phyloP scores from a whole-genome alignment of 192 early-diverging fungal genomes.

The Backusella liffmaniae region DNA sequence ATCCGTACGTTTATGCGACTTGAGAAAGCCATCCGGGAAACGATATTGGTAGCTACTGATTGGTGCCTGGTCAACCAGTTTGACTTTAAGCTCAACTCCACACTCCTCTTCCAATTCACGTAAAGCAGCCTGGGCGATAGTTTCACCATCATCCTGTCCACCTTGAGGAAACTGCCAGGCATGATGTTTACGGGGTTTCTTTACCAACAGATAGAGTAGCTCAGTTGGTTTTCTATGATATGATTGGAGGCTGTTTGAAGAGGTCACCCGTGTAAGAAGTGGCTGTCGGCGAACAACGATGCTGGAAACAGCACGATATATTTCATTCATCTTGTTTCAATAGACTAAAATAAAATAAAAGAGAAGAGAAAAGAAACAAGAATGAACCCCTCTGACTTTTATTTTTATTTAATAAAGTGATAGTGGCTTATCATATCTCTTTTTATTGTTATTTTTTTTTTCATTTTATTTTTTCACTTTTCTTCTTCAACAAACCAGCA shows the following conservation, averaged over 20 bases:
- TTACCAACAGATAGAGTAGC: conserved; percentile 74
- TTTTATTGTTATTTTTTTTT: background rate
- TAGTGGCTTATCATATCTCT: conserved; percentile 1
- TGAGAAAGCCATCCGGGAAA: conserved; percentile 26
- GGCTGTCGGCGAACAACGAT: background rate
- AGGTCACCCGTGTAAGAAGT: background rate
- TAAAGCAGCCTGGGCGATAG: conserved; percentile 68
- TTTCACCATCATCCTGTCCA: conserved; percentile 59
- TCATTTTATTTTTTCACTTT: background rate
- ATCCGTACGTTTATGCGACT: background rate
- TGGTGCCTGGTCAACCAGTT: conserved; percentile 73
- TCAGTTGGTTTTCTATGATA: background rate
- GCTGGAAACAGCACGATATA: background rate
- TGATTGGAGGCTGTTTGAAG: background rate
- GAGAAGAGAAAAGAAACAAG: background rate
- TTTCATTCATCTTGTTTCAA: background rate
- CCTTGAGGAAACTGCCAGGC: conserved; percentile 79
- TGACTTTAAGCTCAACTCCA: conserved; percentile 70
- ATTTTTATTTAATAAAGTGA: background rate
- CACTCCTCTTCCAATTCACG: conserved; percentile 69
- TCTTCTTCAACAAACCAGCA: background rate
- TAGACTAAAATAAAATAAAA: background rate
- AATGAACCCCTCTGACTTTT: background rate
- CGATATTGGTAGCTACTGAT: conserved; percentile 58
- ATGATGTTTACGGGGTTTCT: conserved; percentile 54